Percentiles rank a stretch among this genome's conserved stretches.
These are phyloP conservation scores for Colletotrichum lindemuthianum DNA, from an alignment of 2,329 filamentous ascomycete species.

Conservation along the genomic window DNA sequence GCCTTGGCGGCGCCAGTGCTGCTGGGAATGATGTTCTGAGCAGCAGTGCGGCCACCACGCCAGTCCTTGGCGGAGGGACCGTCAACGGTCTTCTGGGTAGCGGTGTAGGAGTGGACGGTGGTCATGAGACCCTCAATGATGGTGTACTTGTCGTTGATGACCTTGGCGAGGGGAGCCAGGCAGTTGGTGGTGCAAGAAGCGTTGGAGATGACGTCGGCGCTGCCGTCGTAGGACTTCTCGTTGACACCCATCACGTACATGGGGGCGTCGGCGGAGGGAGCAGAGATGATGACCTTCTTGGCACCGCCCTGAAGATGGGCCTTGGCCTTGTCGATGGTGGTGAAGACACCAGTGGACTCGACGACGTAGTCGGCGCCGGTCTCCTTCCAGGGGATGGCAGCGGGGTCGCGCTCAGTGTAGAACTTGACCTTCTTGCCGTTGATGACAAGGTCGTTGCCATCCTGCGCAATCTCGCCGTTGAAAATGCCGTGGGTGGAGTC, in stretches of 20 bases:
- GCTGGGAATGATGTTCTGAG: constrained; percentile 99
- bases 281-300: constrained; percentile 97
- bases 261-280: constrained; percentile 92
- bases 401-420: constrained; percentile 92
- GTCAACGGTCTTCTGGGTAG: constrained; percentile 99
- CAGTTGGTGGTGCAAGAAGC: constrained; percentile 99
- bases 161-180: constrained; percentile 98
- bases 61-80: constrained; percentile 98
- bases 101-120: constrained; percentile 99
- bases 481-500: constrained; percentile 97
- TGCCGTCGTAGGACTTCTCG: constrained; percentile 90
- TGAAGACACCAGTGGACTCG: constrained; percentile 99
- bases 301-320: constrained; percentile 96
- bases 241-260: constrained; percentile 99
- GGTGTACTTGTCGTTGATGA: constrained; percentile 97
- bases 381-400: constrained; percentile 88
- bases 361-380: constrained; percentile 93
- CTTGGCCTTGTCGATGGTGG: constrained; percentile 94
- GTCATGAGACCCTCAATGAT: constrained; percentile 99
- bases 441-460: constrained; percentile 78
- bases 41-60: constrained; percentile 98
- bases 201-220: constrained; percentile 96
- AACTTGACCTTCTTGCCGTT: constrained; percentile 96
- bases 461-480: constrained; percentile 87
- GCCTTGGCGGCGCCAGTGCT: constrained; percentile 99